Conservation (phyloP, 805 yeast species). For the Metschnikowia shivogae region DNA sequence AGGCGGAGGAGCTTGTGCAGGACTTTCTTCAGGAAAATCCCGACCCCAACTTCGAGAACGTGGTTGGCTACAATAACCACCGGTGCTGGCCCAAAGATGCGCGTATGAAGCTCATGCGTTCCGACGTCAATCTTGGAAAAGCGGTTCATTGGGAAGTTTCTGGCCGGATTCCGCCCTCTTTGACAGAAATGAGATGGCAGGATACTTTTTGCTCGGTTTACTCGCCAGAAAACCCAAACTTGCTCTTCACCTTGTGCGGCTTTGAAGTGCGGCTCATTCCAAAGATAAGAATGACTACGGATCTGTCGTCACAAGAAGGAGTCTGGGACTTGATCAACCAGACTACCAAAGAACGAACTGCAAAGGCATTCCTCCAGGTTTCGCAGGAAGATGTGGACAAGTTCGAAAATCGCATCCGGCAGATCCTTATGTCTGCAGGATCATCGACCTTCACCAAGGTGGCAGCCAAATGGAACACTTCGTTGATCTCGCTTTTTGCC, state of each 20-base stretch:
- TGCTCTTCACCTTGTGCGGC: constrained; percentile 89
- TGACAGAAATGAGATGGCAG: constrained; percentile 74
- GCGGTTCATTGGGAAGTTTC: constrained; percentile 90
- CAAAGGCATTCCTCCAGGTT: constrained; percentile 82
- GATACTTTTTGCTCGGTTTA: constrained; percentile 83
- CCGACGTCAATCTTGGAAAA: constrained; percentile 87
- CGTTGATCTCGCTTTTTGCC: constrained; percentile 77
- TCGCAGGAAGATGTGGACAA: constrained; percentile 73
- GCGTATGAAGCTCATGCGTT: constrained; percentile 85
- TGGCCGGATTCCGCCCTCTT: constrained; percentile 70
- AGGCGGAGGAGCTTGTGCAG: constrained; percentile 69
- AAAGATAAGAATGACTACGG: constrained; percentile 53
- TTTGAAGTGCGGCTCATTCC: constrained; percentile 91
- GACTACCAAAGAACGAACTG: constrained; percentile 75
- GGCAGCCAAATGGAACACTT: constrained; percentile 95
- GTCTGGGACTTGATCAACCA: constrained; percentile 84
- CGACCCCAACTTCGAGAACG: constrained; percentile 86
- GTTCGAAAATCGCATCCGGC: constrained; percentile 81
- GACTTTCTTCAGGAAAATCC: constrained; percentile 81
- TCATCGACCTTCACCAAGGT: constrained; percentile 92
- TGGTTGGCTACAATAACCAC: constrained; percentile 80
- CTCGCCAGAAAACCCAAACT: constrained; percentile 83
- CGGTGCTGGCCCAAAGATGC: constrained; percentile 94
- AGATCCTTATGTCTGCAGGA: constrained; percentile 91
- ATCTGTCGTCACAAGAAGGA: constrained; percentile 63